Percentiles rank a stretch among this genome's conserved stretches.
Conservation (phyloP, 2,329 filamentous ascomycete genomes). For the Elsinoe australis region DNA sequence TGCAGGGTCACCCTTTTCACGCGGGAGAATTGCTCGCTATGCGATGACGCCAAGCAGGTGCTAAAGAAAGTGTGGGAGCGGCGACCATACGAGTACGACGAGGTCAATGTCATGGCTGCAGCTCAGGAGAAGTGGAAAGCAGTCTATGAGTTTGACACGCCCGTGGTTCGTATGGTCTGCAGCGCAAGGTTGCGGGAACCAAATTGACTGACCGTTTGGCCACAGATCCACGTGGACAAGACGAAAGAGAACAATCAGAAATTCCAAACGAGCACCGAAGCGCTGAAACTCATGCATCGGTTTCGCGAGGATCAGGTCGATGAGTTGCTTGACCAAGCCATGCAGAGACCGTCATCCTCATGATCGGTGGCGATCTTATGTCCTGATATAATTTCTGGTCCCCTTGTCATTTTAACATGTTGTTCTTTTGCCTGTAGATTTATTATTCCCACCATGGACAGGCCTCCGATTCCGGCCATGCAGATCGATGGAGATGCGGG, state of each 20-base stretch:
- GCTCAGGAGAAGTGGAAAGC: slow-evolving; percentile 60
- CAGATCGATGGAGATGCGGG: slow-evolving; percentile 4
- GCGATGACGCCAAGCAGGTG: slow-evolving; percentile 58
- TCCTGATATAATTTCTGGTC: no score
- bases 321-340: slow-evolving; percentile 57
- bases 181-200: slow-evolving; percentile 12
- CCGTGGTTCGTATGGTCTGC: slow-evolving; percentile 52
- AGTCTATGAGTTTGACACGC: slow-evolving; percentile 73
- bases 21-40: slow-evolving; percentile 63
- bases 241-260: slow-evolving; percentile 43
- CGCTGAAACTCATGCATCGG: slow-evolving; percentile 69
- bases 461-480: slow-evolving; percentile 7
- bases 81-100: slow-evolving; percentile 59
- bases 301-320: slow-evolving; percentile 61
- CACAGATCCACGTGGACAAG: slow-evolving; percentile 56
- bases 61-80: slow-evolving; percentile 60
- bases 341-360: slow-evolving; percentile 22
- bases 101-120: slow-evolving; percentile 61
- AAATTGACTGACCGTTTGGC: slow-evolving; percentile 1
- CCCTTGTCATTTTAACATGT: no score
- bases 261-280: slow-evolving; percentile 50
- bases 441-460: no score
- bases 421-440: no score
- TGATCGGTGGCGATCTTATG: no score
- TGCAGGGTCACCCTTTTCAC: slow-evolving; percentile 67